Conservation (phyloP, 75 land plant genomes). For the Sequoiadendron giganteum region DNA sequence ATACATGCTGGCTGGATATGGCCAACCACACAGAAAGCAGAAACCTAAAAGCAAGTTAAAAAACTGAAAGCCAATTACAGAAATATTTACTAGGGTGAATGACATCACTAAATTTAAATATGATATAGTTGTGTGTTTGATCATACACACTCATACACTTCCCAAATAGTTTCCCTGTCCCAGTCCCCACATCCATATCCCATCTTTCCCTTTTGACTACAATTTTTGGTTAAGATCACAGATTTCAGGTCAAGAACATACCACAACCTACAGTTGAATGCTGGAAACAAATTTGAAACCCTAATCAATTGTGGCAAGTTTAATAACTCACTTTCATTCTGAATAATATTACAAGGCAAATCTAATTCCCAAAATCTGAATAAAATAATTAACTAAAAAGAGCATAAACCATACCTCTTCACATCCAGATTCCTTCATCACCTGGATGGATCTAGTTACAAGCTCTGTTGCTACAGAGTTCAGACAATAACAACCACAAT, state of each 20-base stretch:
- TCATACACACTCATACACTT: no score
- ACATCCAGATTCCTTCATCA: conserved; percentile 95
- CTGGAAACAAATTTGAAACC: not conserved
- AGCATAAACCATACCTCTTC: conserved; percentile 70
- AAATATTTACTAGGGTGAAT: no score
- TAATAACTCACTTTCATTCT: not conserved
- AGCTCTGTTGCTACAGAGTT: conserved; percentile 89
- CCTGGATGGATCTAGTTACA: conserved; percentile 84
- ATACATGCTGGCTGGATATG: no score
- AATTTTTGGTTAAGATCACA: no score
- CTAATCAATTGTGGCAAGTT: not conserved
- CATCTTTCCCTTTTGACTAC: no score
- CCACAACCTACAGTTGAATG: not conserved
- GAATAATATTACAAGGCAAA: not conserved
- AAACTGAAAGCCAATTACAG: not conserved
- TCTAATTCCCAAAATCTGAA: not conserved
- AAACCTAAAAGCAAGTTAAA: not conserved
- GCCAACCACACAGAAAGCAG: not conserved
- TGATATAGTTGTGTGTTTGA: no score
- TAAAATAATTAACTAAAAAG: not conserved
- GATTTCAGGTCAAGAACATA: not conserved
- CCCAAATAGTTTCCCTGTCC: no score
- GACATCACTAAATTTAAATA: not conserved
- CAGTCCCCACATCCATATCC: no score
- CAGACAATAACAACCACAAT: not conserved